Conservation (phyloP, 495 filamentous ascomycete genomes). For the Copromyces sp. region DNA sequence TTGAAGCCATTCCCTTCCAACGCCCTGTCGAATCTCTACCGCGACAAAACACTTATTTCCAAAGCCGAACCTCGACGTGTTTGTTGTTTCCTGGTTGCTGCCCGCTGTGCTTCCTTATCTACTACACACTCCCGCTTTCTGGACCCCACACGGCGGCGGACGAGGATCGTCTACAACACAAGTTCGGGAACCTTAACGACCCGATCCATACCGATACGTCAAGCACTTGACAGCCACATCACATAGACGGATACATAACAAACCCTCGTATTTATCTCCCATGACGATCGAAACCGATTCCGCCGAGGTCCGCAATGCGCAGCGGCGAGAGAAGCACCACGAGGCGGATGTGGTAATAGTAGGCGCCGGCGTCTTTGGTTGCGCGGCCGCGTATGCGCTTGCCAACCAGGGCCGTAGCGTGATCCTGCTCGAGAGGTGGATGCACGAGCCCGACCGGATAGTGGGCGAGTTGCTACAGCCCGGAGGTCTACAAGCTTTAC, state of each 20-base stretch:
- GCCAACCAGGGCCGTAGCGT: conserved; percentile 82
- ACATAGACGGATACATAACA: not conserved
- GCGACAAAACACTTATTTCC: not conserved
- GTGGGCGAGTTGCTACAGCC: conserved; percentile 94
- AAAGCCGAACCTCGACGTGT: not conserved
- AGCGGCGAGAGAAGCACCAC: conserved; percentile 33
- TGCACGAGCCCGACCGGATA: conserved; percentile 93
- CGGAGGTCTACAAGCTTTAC: conserved; percentile 73
- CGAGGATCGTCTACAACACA: not conserved
- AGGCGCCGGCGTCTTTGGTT: conserved; percentile 83
- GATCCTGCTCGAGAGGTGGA: conserved; percentile 75
- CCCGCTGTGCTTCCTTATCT: not conserved
- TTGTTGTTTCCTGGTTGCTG: not conserved
- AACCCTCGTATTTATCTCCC: not conserved
- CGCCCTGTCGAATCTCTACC: not conserved
- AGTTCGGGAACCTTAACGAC: not conserved
- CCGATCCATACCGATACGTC: not conserved
- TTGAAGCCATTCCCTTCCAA: not conserved
- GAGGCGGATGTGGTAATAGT: conserved; percentile 75
- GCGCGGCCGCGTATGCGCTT: conserved; percentile 73
- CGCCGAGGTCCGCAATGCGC: conserved; percentile 24
- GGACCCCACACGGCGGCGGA: not conserved
- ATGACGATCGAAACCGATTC: conserved; percentile 11
- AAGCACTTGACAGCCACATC: not conserved
- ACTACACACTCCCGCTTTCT: not conserved